Evolutionary conservation across 225 moss, liverwort and hornwort species (phyloP).

Genomic region (Pleurozium schreberi): DNA sequence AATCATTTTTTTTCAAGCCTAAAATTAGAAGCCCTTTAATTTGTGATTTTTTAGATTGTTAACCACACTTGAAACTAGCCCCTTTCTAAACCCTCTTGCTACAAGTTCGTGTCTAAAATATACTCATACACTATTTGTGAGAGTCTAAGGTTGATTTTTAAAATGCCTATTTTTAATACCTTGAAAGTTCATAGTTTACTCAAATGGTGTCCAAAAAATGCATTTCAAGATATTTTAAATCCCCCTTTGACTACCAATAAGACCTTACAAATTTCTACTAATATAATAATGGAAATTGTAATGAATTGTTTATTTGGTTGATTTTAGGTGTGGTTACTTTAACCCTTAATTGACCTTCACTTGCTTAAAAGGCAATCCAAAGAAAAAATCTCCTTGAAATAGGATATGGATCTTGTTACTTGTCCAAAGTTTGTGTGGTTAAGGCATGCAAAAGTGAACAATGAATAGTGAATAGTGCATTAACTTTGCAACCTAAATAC

Average conservation of each 20-base stretch:
- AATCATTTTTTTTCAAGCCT: not conserved
- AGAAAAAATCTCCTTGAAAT: fast-evolving
- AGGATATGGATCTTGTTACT: fast-evolving
- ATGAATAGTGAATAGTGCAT: no score
- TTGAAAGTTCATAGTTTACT: not conserved
- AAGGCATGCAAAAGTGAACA: no score
- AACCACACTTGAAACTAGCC: no score
- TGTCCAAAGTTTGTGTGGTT: no score
- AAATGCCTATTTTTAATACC: no score
- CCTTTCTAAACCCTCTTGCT: fast-evolving
- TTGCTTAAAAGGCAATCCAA: fast-evolving
- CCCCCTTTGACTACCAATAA: not conserved
- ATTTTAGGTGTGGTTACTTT: not conserved
- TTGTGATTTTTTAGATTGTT: no score
- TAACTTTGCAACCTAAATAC: not conserved
- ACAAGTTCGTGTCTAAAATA: not conserved
- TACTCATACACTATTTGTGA: not conserved
- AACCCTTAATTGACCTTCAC: not conserved
- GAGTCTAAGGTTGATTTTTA: no score
- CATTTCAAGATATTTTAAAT: not conserved
- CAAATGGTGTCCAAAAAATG: not conserved
- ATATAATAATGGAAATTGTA: not conserved
- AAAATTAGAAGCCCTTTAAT: fast-evolving
- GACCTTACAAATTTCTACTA: no score
- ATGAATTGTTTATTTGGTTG: not conserved